Percentiles rank a stretch among this genome's conserved stretches.
phyloP scores from a whole-genome alignment of 2,329 filamentous ascomycete species.

The Nothopassalora personata region DNA sequence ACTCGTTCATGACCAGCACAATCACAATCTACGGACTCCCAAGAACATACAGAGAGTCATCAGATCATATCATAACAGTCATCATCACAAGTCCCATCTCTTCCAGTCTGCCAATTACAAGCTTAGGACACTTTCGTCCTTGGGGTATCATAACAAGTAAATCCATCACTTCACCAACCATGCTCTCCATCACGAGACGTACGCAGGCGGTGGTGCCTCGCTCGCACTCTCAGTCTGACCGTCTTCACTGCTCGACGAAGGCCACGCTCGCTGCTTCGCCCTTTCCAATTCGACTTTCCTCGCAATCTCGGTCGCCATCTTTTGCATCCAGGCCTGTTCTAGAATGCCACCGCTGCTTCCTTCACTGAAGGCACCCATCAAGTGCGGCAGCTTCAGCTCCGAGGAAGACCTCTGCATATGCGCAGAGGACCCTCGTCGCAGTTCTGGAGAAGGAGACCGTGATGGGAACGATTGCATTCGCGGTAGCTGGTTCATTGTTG shows the following conservation, averaged over 20 bases:
- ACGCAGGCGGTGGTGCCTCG: conserved; percentile 32
- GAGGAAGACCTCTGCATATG: conserved; percentile 13
- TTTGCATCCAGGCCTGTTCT: conserved; percentile 81
- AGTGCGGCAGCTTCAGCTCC: conserved; percentile 19
- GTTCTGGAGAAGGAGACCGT: conserved; percentile 21
- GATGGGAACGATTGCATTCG: conserved; percentile 18
- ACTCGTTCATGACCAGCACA: too few species aligned
- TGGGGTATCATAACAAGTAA: neutral
- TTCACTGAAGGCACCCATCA: conserved; percentile 21
- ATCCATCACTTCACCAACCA: neutral
- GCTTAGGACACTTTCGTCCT: neutral
- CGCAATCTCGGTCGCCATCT: conserved; percentile 91
- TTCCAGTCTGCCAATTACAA: neutral
- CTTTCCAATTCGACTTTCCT: conserved; percentile 85
- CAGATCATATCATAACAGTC: neutral
- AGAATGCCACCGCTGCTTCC: conserved; percentile 51
- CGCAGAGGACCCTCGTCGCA: conserved; percentile 13
- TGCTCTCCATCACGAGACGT: conserved; percentile 27
- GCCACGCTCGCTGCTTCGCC: conserved; percentile 30
- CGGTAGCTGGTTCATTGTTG: conserved; percentile 11
- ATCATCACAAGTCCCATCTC: too few species aligned
- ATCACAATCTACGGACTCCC: too few species aligned
- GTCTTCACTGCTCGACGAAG: conserved; percentile 9
- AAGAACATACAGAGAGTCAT: neutral
- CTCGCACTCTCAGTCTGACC: conserved; percentile 14